These are phyloP conservation scores for Fusarium paranaense DNA, from an alignment of 2,329 filamentous ascomycete genomes.

Conservation along the genomic window DNA sequence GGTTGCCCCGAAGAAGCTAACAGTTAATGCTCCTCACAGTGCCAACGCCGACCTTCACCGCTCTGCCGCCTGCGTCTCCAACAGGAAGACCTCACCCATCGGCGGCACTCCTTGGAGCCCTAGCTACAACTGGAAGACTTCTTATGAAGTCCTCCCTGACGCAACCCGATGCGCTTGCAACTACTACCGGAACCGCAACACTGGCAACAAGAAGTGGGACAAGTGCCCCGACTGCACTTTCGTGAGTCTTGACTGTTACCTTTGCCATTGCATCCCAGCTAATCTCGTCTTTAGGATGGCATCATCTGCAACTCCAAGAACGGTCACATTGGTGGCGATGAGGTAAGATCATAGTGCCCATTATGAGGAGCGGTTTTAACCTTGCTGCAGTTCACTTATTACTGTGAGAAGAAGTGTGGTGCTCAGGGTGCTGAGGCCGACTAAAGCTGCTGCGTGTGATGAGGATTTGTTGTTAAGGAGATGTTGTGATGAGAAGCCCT, in stretches of 20 bases:
- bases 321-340: neutral
- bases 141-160: conserved; percentile 8
- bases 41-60: neutral
- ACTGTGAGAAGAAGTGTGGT: conserved; percentile 2
- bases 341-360: neutral
- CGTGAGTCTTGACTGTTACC: neutral
- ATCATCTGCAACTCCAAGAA: neutral
- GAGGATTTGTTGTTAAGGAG: neutral
- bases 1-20: neutral
- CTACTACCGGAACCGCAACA: conserved; percentile 9
- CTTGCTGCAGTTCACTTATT: neutral
- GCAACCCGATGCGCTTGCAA: conserved; percentile 6
- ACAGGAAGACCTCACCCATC: conserved; percentile 9
- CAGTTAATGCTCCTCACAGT: neutral
- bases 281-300: neutral
- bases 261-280: neutral
- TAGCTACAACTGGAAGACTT: conserved; percentile 9
- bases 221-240: conserved; percentile 10
- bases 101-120: conserved; percentile 13
- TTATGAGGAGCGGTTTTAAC: neutral
- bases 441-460: neutral
- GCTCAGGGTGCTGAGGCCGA: conserved; percentile 1
- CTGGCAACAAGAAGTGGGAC: conserved; percentile 6
- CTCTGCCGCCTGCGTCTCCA: conserved; percentile 1
- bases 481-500: neutral